Evolutionary conservation across 441 rosid species (phyloP).

Genomic region (Geranium incanum): DNA sequence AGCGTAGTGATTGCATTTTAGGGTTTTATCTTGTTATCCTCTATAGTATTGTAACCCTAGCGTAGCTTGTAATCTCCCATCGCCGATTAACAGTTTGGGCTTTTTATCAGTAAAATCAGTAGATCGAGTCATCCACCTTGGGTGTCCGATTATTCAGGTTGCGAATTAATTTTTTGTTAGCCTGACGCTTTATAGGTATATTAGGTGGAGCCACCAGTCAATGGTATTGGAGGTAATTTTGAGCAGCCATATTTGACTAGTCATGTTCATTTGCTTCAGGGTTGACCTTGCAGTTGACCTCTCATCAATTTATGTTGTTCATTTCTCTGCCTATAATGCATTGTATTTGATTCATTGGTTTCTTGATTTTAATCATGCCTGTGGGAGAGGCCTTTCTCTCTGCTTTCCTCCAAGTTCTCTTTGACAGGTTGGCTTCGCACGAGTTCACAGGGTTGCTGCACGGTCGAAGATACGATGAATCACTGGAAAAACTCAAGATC

Average conservation of each 20-base stretch:
- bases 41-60: too few relatives aligned
- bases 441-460: conserved; percentile 17
- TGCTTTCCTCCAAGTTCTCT: conserved; percentile 20
- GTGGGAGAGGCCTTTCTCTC: conserved; percentile 23
- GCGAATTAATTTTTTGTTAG: too few relatives aligned
- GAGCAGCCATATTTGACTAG: neutral
- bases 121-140: too few relatives aligned
- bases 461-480: conserved; percentile 7
- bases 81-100: too few relatives aligned
- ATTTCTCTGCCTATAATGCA: neutral
- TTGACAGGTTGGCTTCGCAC: conserved; percentile 23
- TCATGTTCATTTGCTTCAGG: neutral
- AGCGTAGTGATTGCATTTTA: too few relatives aligned
- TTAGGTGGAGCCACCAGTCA: neutral
- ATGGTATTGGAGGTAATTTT: neutral
- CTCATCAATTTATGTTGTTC: neutral
- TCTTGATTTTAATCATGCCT: neutral
- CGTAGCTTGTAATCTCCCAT: too few relatives aligned
- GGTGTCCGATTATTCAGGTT: too few relatives aligned
- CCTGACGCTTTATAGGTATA: too few relatives aligned
- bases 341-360: neutral
- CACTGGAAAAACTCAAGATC: conserved; percentile 10
- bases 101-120: too few relatives aligned
- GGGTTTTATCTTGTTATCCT: too few relatives aligned
- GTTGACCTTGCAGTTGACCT: neutral